A percentile compares a stretch with the other conserved stretches of the same genome.
phyloP scores from a whole-genome alignment of 2,329 filamentous ascomycete genomes.

The Bipolaris zeicola region DNA sequence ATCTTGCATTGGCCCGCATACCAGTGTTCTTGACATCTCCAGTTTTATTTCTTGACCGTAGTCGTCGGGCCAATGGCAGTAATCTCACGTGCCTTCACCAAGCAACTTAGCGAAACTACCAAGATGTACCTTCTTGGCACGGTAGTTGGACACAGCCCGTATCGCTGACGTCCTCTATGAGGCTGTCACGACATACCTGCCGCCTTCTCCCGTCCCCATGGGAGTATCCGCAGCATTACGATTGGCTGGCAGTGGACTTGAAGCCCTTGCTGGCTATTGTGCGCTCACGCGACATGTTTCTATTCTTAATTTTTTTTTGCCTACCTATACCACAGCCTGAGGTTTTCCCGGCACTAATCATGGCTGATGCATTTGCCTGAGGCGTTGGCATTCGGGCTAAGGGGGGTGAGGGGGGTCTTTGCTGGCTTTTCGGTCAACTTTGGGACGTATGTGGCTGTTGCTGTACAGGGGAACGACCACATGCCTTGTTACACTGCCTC shows the following conservation, averaged over 20 bases:
- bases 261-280: not conserved
- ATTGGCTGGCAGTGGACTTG: constrained; percentile 7
- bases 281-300: constrained; percentile 24
- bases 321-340: not conserved
- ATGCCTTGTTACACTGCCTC: constrained; percentile 23
- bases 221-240: not conserved
- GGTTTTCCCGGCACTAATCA: not conserved
- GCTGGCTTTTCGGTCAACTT: not conserved
- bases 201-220: not conserved
- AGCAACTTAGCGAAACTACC: constrained; percentile 21
- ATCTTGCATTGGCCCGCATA: constrained; percentile 12
- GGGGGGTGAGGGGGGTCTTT: not conserved
- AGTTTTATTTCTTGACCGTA: constrained; percentile 18
- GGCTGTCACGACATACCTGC: not conserved
- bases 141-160: constrained; percentile 29
- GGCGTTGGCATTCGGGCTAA: constrained; percentile 2
- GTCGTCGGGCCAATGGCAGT: constrained; percentile 13
- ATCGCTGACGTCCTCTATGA: constrained; percentile 29
- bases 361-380: not conserved
- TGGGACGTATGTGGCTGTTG: constrained; percentile 1
- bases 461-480: constrained; percentile 12
- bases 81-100: constrained; percentile 26
- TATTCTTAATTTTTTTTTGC: constrained; percentile 11
- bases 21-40: constrained; percentile 12
- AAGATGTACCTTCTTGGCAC: constrained; percentile 28